Percentiles rank a stretch among this genome's conserved stretches.
Conservation (phyloP, 2,329 filamentous ascomycete species). For the Volutella citrinella region DNA sequence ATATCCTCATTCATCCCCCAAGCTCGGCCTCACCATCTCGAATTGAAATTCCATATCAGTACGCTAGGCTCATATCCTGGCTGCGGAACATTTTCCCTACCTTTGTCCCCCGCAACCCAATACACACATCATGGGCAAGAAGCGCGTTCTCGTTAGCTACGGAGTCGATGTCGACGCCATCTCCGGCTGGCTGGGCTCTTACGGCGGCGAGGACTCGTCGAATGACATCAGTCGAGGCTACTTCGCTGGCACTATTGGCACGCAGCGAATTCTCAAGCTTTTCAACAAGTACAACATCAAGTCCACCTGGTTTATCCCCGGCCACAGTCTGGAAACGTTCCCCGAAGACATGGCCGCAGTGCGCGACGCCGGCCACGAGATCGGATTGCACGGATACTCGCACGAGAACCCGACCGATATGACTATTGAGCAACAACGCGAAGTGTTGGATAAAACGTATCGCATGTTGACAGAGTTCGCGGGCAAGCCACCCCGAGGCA, state of each 20-base stretch:
- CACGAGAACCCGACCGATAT: slow-evolving; percentile 73
- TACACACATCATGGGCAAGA: slow-evolving; percentile 38
- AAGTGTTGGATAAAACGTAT: slow-evolving; percentile 70
- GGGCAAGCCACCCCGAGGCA: no score
- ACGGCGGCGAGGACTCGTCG: slow-evolving; percentile 69
- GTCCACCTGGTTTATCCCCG: slow-evolving; percentile 52
- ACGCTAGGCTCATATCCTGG: no score
- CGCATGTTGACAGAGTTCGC: no score
- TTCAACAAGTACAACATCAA: slow-evolving; percentile 72
- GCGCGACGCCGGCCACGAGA: slow-evolving; percentile 46
- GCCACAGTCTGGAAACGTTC: slow-evolving; percentile 48
- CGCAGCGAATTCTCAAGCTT: slow-evolving; percentile 63
- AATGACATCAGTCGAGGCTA: slow-evolving; percentile 69
- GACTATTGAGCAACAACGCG: slow-evolving; percentile 71
- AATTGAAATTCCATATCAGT: no score
- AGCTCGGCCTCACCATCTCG: no score
- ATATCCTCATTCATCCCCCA: no score
- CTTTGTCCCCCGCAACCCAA: no score
- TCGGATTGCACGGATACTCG: slow-evolving; percentile 66
- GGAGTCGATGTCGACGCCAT: slow-evolving; percentile 76
- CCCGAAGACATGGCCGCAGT: slow-evolving; percentile 43
- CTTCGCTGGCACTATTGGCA: slow-evolving; percentile 67
- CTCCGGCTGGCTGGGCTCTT: slow-evolving; percentile 72
- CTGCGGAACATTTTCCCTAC: no score
- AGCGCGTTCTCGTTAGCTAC: slow-evolving; percentile 47